Conservation (phyloP, 352 stramenopile species). For the Blastocystis hominis region DNA sequence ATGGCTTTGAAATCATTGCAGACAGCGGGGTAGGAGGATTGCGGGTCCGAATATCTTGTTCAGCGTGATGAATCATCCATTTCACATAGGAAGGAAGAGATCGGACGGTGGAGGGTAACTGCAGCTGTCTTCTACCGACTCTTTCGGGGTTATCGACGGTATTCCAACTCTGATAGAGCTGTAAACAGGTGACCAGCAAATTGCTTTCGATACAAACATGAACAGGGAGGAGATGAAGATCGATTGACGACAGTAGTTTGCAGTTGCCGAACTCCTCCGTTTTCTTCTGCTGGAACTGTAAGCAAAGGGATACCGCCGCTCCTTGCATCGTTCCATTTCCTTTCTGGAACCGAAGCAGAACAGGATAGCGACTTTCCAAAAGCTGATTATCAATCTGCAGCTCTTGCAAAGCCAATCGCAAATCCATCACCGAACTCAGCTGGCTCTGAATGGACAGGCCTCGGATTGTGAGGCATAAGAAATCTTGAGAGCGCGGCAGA, state of each 20-base stretch:
- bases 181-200: background rate
- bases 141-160: background rate
- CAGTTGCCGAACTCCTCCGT: background rate
- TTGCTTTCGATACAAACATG: background rate
- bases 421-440: background rate
- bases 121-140: too few species aligned
- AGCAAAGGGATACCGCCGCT: background rate
- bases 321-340: background rate
- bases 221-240: background rate
- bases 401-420: background rate
- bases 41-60: background rate
- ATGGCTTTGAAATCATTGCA: background rate
- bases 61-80: background rate
- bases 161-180: background rate
- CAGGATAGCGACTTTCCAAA: constrained; percentile 9
- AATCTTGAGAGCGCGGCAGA: background rate
- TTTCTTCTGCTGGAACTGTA: background rate
- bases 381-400: constrained; percentile 27
- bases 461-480: background rate
- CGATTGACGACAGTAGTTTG: background rate
- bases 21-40: background rate
- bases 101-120: background rate
- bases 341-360: background rate
- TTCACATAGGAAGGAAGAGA: background rate
- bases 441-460: background rate